Evolutionary conservation across 345 rosid genomes (phyloP).

Genomic region (Acer saccharum): DNA sequence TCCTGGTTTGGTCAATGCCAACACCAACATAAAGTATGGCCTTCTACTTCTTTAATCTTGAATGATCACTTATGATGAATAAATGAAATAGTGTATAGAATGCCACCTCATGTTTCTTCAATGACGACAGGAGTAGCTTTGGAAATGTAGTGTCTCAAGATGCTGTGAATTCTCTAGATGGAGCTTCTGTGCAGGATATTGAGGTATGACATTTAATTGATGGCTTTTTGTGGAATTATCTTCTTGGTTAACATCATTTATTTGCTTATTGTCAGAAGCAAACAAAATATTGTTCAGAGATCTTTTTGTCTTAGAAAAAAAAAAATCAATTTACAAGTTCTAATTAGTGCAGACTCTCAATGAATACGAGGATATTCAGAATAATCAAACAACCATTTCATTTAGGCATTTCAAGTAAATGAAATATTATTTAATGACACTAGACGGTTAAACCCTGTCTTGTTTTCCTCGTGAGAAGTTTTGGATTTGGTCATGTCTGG

Average conservation of each 20-base stretch:
- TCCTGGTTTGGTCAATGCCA: slow-evolving; percentile 35
- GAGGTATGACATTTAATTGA: slow-evolving; percentile 52
- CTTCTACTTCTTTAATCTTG: slow-evolving; percentile 19
- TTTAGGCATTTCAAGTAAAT: not conserved
- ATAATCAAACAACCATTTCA: not conserved
- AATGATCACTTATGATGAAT: not conserved
- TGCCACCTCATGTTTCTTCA: slow-evolving; percentile 12
- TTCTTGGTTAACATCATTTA: not conserved
- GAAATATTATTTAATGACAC: not conserved
- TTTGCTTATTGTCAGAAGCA: not conserved
- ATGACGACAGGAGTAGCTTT: slow-evolving; percentile 37
- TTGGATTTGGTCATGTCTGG: not conserved
- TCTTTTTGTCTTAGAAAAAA: not conserved
- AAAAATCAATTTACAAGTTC: not conserved
- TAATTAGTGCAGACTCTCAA: not conserved
- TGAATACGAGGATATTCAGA: not conserved
- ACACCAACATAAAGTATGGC: slow-evolving; percentile 51
- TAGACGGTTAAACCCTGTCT: not conserved
- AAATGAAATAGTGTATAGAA: not conserved
- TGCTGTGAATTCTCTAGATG: slow-evolving; percentile 42
- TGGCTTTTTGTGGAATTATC: slow-evolving; percentile 13
- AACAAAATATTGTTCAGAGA: not conserved
- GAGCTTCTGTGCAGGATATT: slow-evolving; percentile 47
- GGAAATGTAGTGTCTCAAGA: slow-evolving; percentile 49
- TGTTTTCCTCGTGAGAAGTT: too few relatives aligned